Evolutionary conservation across 2,329 filamentous ascomycete genomes (phyloP), one percentile per base, ranked within the genome.

Genomic region (Clarireedia paspali): DNA sequence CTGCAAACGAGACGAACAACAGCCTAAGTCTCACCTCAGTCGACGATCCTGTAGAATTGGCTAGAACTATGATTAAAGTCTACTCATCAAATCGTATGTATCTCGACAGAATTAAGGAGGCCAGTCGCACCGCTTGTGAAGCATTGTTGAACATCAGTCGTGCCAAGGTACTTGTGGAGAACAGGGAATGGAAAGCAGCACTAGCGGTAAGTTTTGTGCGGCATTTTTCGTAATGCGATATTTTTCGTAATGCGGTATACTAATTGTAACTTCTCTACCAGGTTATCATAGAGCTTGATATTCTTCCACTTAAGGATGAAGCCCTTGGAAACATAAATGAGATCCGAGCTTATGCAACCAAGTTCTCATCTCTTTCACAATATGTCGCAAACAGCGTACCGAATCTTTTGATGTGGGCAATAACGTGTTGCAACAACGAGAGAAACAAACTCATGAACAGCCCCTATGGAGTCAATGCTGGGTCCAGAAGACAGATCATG

Each of bases 351-450:
- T 85, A 85, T 59, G 91, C 92, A 1, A 84, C 89, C 65, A 86
- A 85, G 59, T 97, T 99, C 73, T 82, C 89, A 15, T 78, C 80
- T 1, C 80, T 95, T 42, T 82, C 90, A 4, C 83, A 89, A 63
- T 83, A 91, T 6, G 88, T 99, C 42, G 87, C 91, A 2, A 85
- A 89, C 69, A 95, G 94, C 67, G 85, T 96, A 64, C 92, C 92
- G 17, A 90, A 92, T 71, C 78, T 97, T 60, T 80, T 99, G 60
- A 87, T 96, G 75, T 97, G 94, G 94, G 90, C 90, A 50, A 89
- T 99, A 63, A 81, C 87, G 44, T 91, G 88, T 73, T 95, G 91
- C 72, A 85, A 87, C 50, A 81, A 84, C 56, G 87, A 96, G 72
- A 82, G 89, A 60, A 85, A 88, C 64, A 76, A 84, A 59, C 78